Conservation (phyloP, 2,329 filamentous ascomycete genomes). For the Pyricularia sp. region DNA sequence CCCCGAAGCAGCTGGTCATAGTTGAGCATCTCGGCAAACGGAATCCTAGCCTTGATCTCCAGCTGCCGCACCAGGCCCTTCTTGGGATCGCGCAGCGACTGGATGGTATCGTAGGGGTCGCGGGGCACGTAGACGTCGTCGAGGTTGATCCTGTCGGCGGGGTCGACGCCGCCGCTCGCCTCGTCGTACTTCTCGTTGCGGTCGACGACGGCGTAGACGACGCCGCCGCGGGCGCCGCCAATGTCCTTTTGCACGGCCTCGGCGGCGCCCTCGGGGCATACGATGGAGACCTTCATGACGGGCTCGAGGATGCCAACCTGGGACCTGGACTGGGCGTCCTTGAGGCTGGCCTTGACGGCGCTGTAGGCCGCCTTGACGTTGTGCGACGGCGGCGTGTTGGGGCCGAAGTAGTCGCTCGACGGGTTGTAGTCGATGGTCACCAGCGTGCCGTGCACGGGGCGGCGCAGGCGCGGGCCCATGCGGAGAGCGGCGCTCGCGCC, state of each 20-base stretch:
- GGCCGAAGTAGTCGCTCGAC: slow-evolving; percentile 51
- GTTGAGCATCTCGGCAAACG: slow-evolving; percentile 92
- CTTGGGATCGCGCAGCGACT: slow-evolving; percentile 42
- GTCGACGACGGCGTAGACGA: slow-evolving; percentile 61
- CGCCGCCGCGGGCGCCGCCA: slow-evolving; percentile 63
- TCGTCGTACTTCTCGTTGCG: slow-evolving; percentile 29
- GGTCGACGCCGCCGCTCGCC: neutral
- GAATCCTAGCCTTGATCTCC: slow-evolving; percentile 76
- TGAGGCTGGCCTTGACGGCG: slow-evolving; percentile 62
- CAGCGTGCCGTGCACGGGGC: slow-evolving; percentile 68
- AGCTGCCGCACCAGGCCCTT: slow-evolving; percentile 39
- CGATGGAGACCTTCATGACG: slow-evolving; percentile 84
- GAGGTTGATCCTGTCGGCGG: slow-evolving; percentile 47
- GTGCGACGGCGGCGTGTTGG: slow-evolving; percentile 57
- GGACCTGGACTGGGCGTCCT: slow-evolving; percentile 41
- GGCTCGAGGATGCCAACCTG: slow-evolving; percentile 72
- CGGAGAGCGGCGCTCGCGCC: slow-evolving; percentile 77
- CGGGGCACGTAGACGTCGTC: slow-evolving; percentile 75
- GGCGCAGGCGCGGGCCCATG: slow-evolving; percentile 71
- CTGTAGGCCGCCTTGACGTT: slow-evolving; percentile 51
- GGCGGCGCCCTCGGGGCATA: slow-evolving; percentile 71
- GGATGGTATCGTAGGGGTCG: slow-evolving; percentile 64
- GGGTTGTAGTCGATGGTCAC: slow-evolving; percentile 64
- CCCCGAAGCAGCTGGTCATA: slow-evolving; percentile 85
- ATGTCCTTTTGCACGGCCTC: slow-evolving; percentile 78